Evolutionary conservation across 2,329 filamentous ascomycete species (phyloP).

Genomic region (Pestalotiopsis fici): DNA sequence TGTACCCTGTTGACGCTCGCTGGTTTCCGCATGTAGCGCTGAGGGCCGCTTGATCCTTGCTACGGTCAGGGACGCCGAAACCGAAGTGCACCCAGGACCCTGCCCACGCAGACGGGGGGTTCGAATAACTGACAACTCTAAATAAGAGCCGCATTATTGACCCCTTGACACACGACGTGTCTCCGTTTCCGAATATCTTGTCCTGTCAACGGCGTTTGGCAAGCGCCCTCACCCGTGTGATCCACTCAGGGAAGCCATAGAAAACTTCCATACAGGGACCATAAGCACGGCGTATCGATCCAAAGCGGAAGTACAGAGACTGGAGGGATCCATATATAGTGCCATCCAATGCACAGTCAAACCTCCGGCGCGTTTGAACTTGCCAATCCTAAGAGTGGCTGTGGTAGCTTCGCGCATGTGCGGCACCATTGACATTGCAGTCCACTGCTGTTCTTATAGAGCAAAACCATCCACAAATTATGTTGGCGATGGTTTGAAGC

Average conservation of each 20-base stretch:
- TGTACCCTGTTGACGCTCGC: background rate
- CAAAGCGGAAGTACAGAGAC: background rate
- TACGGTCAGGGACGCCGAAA: background rate
- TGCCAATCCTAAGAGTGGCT: background rate
- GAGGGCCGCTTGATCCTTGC: background rate
- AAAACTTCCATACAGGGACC: background rate
- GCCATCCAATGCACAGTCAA: background rate
- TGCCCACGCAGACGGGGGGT: background rate
- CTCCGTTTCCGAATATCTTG: background rate
- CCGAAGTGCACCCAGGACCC: background rate
- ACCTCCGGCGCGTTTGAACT: background rate
- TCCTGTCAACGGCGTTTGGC: background rate
- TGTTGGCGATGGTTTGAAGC: background rate
- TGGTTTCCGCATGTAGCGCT: background rate
- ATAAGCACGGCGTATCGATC: background rate
- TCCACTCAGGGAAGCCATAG: background rate
- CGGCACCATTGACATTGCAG: background rate
- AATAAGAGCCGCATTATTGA: background rate
- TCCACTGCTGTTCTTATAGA: background rate
- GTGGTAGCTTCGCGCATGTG: background rate
- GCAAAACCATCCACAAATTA: background rate
- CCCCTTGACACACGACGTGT: slow-evolving; percentile 3
- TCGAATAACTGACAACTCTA: background rate
- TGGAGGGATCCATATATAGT: background rate
- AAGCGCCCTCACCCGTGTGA: background rate